Evolutionary conservation across 495 filamentous ascomycete genomes (phyloP), one percentile per base, ranked within the genome.

Genomic region (Podospora pseudopauciseta): DNA sequence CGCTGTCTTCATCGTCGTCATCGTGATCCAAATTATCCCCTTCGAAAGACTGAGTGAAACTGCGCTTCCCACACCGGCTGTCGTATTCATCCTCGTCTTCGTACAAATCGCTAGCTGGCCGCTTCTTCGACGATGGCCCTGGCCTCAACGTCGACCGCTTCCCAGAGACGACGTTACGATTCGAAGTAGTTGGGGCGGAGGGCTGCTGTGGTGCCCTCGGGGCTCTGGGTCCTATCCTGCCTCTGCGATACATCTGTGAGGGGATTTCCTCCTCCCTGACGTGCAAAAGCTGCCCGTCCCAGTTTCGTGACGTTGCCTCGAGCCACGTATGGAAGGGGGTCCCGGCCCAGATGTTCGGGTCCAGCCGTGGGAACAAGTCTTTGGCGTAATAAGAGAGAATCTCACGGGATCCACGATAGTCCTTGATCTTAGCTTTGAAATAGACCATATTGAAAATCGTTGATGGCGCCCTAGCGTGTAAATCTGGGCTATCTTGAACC

Each of bases 81-180:
- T 63, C 34, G 27, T 53, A 49, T 4, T 71, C 73, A 54, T 72
- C 72, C 23, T 72, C 71, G 23, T 79, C 75, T 30, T 77, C 63
- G 4, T 77, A 77, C 70, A 80, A 72, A 2, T 79, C 77, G 11
- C 78, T 73, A 6, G 71, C 76, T 28, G 75, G 67, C 2, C 81
- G 79, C 44, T 81, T 81, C 61, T 80, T 80, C 28, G 77, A 73
- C 2, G 72, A 63, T 13, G 39, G 0, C 18, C 58, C 55, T 0
- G 70, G 69, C 6, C 81, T 78, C 7, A 83, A 64, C 4, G 68
- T 73, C 19, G 80, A 75, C 13, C 68, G 71, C 62, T 79, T 81
- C 49, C 78, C 78, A 16, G 75, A 69, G 5, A 60, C n/a, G 11
- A 70, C 65, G 1, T 70, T 67, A 15, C 66, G 69, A 64, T 15